Percentiles rank a stretch among this genome's conserved stretches.
These are phyloP conservation scores for Erysimum pusillum DNA, from an alignment of 441 rosid genomes.

Conservation along the genomic window DNA sequence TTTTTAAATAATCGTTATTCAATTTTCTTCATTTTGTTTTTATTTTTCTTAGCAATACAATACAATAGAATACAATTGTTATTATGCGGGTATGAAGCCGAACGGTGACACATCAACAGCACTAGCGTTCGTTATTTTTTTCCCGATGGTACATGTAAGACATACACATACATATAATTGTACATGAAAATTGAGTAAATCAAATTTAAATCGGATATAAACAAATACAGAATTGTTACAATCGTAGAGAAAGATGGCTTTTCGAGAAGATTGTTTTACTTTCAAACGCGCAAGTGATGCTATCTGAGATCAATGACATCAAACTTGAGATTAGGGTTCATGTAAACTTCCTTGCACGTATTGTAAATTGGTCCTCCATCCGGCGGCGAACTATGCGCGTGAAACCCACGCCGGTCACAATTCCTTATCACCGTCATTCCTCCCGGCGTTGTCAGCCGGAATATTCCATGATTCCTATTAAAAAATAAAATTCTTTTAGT, in stretches of 20 bases:
- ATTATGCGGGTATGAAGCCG: too few relatives aligned
- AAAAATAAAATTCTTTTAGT: neutral
- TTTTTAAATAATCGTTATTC: too few relatives aligned
- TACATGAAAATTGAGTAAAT: slow-evolving; percentile 15
- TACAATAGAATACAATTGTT: too few relatives aligned
- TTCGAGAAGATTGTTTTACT: slow-evolving; percentile 11
- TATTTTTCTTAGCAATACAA: too few relatives aligned
- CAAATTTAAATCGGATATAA: slow-evolving; percentile 37
- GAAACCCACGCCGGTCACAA: slow-evolving; percentile 91
- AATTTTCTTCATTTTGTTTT: too few relatives aligned
- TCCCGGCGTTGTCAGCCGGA: slow-evolving; percentile 91
- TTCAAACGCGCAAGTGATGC: slow-evolving; percentile 33
- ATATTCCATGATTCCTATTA: slow-evolving; percentile 86
- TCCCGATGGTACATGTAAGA: neutral
- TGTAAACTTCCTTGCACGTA: slow-evolving; percentile 84
- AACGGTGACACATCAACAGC: too few relatives aligned
- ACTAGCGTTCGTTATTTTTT: too few relatives aligned
- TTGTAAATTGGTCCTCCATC: slow-evolving; percentile 93
- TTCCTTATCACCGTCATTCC: slow-evolving; percentile 93
- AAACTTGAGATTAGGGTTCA: slow-evolving; percentile 81
- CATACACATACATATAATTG: neutral
- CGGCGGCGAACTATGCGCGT: slow-evolving; percentile 74
- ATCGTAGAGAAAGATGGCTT: slow-evolving; percentile 14
- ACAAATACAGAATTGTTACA: slow-evolving; percentile 26
- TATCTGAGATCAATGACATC: slow-evolving; percentile 91